Base-by-base conservation (phyloP, 139 green algal species). In the Chlorella sp. region DNA sequence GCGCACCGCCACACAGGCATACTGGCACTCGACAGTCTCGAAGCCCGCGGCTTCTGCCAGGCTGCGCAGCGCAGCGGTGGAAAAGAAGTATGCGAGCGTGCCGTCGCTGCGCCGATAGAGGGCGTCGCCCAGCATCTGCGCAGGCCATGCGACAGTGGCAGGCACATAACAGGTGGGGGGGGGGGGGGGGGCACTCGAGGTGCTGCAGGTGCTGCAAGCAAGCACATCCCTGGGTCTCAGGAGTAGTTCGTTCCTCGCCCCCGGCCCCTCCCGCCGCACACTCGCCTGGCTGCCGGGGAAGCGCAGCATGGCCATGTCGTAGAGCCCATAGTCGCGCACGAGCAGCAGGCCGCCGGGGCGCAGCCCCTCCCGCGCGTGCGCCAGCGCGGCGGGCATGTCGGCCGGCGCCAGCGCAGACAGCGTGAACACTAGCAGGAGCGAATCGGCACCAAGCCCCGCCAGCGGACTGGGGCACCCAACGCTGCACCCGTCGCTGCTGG, bases 21-120 rank as follows among this genome's bases (percentile, higher is more conserved):
- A 95, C 56, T 86, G 68, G 64, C 79, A 88, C 74, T 93, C 91
- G 21, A 66, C 61, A 23, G 66, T 71, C 33, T 82, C 61, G 62
- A 96, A 87, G 0, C 91, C 91, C 9, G 74, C 83, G 5, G 56
- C 77, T n/a, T 58, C 40, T 5, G 80, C 82, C 35, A 83, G 74
- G 0, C 9, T 31, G 5, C 31, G 9, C 27, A 97, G 63, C 12
- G 89, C 84, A 59, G 94, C 84, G 0, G 69, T 61, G 0, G 69
- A 82, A 80, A 93, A 96, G 62, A 97, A 97, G 76, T 90, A 94
- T 21, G 87, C 87, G 11, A 90, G 80, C 5, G 91, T 95, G 38
- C 85, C 87, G 60, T 97, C 92, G 3, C 77, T 77, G 2, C 88
- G 74, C 36, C 71, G 73, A 79, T 92, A 94, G 38, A 89, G 63